These are phyloP conservation scores for Lagenidium sp. DNA, from an alignment of 352 stramenopile species.

Conservation along the genomic window DNA sequence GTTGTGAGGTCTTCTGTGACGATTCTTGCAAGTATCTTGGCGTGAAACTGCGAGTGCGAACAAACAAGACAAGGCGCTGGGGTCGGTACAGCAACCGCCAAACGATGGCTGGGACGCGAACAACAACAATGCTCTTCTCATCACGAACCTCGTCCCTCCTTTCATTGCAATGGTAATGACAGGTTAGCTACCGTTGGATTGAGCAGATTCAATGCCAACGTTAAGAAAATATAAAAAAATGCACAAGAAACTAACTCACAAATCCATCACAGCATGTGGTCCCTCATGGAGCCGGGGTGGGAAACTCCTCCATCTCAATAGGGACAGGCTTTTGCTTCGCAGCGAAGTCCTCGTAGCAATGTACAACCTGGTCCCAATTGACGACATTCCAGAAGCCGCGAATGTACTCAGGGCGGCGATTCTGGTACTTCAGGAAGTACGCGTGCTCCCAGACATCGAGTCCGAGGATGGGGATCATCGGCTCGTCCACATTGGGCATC, in stretches of 20 bases:
- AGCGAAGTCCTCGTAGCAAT: constrained; percentile 54
- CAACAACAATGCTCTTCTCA: no score
- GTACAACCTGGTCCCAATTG: constrained; percentile 57
- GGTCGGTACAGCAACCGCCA: no score
- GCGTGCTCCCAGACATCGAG: constrained; percentile 87
- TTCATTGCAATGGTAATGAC: no score
- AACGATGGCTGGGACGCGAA: no score
- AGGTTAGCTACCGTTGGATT: background rate
- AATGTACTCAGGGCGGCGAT: constrained; percentile 85
- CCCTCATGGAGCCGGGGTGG: background rate
- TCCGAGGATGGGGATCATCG: constrained; percentile 70
- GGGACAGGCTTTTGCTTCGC: constrained; percentile 31
- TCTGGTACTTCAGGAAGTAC: constrained; percentile 89
- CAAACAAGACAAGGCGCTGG: no score
- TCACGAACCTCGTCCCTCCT: no score
- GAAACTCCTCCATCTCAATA: constrained; percentile 23
- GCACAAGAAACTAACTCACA: no score
- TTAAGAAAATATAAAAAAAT: no score
- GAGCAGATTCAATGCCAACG: background rate
- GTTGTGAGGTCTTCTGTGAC: background rate
- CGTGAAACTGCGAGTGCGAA: no score
- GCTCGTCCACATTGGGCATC: constrained; percentile 20
- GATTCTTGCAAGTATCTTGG: constrained; percentile 3
- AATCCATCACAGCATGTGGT: no score
- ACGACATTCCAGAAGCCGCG: constrained; percentile 90